These are phyloP conservation scores for Vigna trinervia DNA, from an alignment of 306 rosid species.

Conservation along the genomic window DNA sequence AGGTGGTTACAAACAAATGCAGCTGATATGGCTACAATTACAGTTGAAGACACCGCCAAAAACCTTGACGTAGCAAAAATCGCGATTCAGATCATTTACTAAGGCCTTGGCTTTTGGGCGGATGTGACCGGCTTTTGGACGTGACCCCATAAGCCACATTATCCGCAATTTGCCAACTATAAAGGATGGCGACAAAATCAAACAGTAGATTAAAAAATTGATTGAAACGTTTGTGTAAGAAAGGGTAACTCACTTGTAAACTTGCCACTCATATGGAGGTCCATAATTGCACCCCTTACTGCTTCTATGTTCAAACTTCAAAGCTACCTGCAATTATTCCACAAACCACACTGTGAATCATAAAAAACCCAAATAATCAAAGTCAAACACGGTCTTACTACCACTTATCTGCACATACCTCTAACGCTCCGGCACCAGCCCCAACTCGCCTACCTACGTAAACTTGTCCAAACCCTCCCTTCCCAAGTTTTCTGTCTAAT, in stretches of 20 bases:
- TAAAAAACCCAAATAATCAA: neutral
- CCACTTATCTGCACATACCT: slow-evolving; percentile 51
- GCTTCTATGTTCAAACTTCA: slow-evolving; percentile 88
- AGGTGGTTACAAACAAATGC: neutral
- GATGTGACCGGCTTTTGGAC: neutral
- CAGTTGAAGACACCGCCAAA: neutral
- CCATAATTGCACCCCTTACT: slow-evolving; percentile 94
- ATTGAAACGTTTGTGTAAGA: neutral
- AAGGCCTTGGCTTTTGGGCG: neutral
- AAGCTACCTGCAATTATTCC: slow-evolving; percentile 72
- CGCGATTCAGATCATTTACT: neutral
- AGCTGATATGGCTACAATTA: neutral
- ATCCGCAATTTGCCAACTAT: neutral
- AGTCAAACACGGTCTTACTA: neutral
- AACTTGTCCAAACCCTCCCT: slow-evolving; percentile 8
- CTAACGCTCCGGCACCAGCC: neutral
- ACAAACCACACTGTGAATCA: neutral
- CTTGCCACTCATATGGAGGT: slow-evolving; percentile 95
- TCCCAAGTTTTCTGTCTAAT: neutral
- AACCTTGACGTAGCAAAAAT: neutral
- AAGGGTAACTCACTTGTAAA: slow-evolving; percentile 73
- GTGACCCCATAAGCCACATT: neutral
- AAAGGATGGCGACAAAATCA: neutral
- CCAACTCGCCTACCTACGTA: neutral
- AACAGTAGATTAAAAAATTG: neutral